Percentiles rank a stretch among this genome's conserved stretches.
Conservation (phyloP, 2,329 filamentous ascomycete species). For the Sporothrix dimorphospora region DNA sequence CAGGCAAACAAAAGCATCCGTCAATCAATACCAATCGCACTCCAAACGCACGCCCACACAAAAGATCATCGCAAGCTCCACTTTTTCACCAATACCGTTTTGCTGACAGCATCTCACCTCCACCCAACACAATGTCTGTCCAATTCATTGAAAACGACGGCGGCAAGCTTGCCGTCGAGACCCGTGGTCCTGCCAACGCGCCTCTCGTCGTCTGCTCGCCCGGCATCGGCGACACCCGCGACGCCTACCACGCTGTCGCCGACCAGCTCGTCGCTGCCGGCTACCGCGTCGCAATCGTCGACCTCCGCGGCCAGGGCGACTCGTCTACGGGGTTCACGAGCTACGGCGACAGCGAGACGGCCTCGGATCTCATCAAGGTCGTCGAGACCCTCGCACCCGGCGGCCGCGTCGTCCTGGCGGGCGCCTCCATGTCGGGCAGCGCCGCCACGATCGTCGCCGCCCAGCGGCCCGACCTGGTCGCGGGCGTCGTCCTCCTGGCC, state of each 20-base stretch:
- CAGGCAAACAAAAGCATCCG: background rate
- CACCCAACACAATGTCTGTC: conserved; percentile 19
- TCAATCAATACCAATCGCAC: background rate
- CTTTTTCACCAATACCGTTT: background rate
- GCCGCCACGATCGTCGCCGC: conserved; percentile 33
- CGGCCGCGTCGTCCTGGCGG: conserved; percentile 30
- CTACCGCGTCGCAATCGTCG: conserved; percentile 33
- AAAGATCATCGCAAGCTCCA: background rate
- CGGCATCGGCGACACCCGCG: conserved; percentile 34
- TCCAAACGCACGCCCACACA: background rate
- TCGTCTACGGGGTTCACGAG: conserved; percentile 23
- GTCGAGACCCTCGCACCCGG: conserved; percentile 18
- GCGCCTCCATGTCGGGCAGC: conserved; percentile 33
- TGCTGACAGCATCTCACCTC: background rate
- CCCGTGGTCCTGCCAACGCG: conserved; percentile 24
- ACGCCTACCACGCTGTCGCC: conserved; percentile 32
- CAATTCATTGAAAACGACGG: conserved; percentile 22
- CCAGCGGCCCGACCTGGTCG: conserved; percentile 32
- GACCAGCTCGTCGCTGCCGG: conserved; percentile 33
- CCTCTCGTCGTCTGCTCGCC: conserved; percentile 34
- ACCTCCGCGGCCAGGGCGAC: conserved; percentile 35
- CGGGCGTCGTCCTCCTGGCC: conserved; percentile 33
- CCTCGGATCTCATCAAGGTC: conserved; percentile 31
- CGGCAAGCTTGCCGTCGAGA: conserved; percentile 34
- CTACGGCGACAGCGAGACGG: conserved; percentile 33